A percentile compares a stretch with the other conserved stretches of the same genome.
phyloP scores from a whole-genome alignment of 2,329 filamentous ascomycete species.

The Neopestalotiopsis sp. region DNA sequence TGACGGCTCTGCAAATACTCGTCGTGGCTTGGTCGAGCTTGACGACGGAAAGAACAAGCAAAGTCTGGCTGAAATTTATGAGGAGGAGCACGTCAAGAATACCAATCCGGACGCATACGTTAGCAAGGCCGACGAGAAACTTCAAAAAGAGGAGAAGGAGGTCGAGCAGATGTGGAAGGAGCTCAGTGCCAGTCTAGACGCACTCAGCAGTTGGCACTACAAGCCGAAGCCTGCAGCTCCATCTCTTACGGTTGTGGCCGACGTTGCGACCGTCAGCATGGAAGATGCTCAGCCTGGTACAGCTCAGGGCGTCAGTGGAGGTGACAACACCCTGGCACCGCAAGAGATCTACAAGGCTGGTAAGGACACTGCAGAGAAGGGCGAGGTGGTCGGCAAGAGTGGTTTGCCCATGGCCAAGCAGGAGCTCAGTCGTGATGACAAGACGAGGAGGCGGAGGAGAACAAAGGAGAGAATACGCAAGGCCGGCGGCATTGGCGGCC shows the following conservation, averaged over 20 bases:
- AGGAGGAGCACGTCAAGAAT: slow-evolving; percentile 84
- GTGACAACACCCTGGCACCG: slow-evolving; percentile 80
- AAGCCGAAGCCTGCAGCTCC: slow-evolving; percentile 84
- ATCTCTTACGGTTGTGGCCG: slow-evolving; percentile 84
- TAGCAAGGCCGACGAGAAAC: slow-evolving; percentile 81
- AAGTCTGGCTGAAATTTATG: slow-evolving; percentile 89
- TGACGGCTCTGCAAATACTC: slow-evolving; percentile 59
- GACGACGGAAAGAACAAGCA: slow-evolving; percentile 89
- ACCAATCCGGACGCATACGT: slow-evolving; percentile 80
- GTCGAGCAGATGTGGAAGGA: slow-evolving; percentile 84
- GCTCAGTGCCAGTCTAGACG: slow-evolving; percentile 80
- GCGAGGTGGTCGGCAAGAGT: slow-evolving; percentile 77
- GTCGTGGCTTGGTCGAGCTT: slow-evolving; percentile 78
- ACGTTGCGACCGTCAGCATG: slow-evolving; percentile 91
- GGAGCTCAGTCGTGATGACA: slow-evolving; percentile 89
- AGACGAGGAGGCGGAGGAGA: slow-evolving; percentile 73
- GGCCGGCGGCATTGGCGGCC: slow-evolving; percentile 57
- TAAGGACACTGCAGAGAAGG: slow-evolving; percentile 64
- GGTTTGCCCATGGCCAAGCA: slow-evolving; percentile 80
- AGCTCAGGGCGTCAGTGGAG: slow-evolving; percentile 72
- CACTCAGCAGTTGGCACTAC: slow-evolving; percentile 93
- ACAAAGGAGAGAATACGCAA: slow-evolving; percentile 87
- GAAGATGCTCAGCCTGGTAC: slow-evolving; percentile 92
- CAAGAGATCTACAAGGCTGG: slow-evolving; percentile 93
- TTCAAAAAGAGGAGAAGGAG: slow-evolving; percentile 81